A percentile compares a stretch with the other conserved stretches of the same genome.
These are phyloP conservation scores for Spathaspora gorwiae DNA, from an alignment of 805 yeast genomes.

Conservation along the genomic window DNA sequence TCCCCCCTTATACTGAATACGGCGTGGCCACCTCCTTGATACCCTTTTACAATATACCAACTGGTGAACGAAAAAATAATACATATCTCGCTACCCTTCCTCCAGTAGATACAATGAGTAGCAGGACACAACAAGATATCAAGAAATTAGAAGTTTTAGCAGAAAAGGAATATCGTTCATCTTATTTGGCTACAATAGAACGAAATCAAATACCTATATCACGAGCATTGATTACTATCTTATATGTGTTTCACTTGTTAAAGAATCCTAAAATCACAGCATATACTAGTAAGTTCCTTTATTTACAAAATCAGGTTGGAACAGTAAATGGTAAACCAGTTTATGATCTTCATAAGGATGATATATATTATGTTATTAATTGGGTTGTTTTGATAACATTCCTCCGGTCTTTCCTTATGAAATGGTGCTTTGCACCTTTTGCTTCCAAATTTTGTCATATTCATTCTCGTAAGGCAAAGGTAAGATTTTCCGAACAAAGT, in stretches of 20 bases:
- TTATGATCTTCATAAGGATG: slow-evolving; percentile 57
- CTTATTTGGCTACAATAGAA: slow-evolving; percentile 27
- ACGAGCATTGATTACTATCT: slow-evolving; percentile 20
- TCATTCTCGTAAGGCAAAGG: slow-evolving; percentile 44
- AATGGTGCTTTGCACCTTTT: slow-evolving; percentile 51
- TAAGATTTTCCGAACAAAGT: slow-evolving; percentile 81
- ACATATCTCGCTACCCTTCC: no score
- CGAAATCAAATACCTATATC: slow-evolving; percentile 33
- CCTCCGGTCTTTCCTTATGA: slow-evolving; percentile 58
- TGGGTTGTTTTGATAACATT: slow-evolving; percentile 56
- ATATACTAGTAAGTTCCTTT: slow-evolving; percentile 31
- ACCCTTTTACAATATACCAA: no score
- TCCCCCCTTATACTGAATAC: no score
- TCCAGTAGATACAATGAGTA: neutral
- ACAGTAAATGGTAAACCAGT: slow-evolving; percentile 11
- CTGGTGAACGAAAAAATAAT: no score
- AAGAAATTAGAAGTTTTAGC: neutral
- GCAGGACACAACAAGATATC: neutral
- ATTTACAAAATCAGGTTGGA: slow-evolving; percentile 25
- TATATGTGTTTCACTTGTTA: slow-evolving; percentile 23
- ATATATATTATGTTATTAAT: slow-evolving; percentile 47
- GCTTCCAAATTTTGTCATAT: slow-evolving; percentile 44
- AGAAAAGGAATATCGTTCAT: slow-evolving; percentile 12
- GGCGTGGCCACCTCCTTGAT: no score
- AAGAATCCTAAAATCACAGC: slow-evolving; percentile 16